Percentiles rank a stretch among this genome's conserved stretches.
phyloP scores from a whole-genome alignment of 1,139 yeast species.

The Yamadazyma blattariae region DNA sequence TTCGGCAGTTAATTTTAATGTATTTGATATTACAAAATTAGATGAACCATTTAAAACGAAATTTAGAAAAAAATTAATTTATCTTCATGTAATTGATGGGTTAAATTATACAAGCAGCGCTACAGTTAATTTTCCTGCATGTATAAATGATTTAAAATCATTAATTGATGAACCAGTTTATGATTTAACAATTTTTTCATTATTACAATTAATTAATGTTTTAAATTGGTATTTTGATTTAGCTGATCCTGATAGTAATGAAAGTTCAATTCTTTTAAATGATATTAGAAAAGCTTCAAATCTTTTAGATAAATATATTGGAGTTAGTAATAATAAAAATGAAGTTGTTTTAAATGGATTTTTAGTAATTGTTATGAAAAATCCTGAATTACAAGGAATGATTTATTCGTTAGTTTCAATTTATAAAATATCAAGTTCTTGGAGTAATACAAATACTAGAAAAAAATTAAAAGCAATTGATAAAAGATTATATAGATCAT shows the following conservation, averaged over 20 bases:
- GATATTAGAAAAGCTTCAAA: not conserved
- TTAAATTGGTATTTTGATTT: conserved; percentile 3
- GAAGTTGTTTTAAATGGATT: not conserved
- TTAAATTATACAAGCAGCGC: not conserved
- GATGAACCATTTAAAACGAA: not conserved
- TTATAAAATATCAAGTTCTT: conserved; percentile 1
- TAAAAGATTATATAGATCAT: conserved; percentile 1
- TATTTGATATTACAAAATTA: not conserved
- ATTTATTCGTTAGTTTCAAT: conserved; percentile 1
- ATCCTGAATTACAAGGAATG: conserved; percentile 1
- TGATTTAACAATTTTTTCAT: conserved; percentile 1
- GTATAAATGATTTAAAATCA: not conserved
- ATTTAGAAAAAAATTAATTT: not conserved
- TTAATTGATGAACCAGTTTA: not conserved
- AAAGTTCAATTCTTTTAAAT: not conserved
- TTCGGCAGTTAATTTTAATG: not conserved
- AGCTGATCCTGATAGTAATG: not conserved
- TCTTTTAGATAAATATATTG: not conserved
- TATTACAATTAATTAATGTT: conserved; percentile 4
- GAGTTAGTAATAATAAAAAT: not conserved
- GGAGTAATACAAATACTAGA: conserved; percentile 1
- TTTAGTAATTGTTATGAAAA: not conserved
- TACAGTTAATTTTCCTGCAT: not conserved
- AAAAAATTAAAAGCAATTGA: not conserved
- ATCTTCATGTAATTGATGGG: not conserved